Evolutionary conservation across 495 filamentous ascomycete genomes (phyloP).

Genomic region (Neohortaea acidophila): DNA sequence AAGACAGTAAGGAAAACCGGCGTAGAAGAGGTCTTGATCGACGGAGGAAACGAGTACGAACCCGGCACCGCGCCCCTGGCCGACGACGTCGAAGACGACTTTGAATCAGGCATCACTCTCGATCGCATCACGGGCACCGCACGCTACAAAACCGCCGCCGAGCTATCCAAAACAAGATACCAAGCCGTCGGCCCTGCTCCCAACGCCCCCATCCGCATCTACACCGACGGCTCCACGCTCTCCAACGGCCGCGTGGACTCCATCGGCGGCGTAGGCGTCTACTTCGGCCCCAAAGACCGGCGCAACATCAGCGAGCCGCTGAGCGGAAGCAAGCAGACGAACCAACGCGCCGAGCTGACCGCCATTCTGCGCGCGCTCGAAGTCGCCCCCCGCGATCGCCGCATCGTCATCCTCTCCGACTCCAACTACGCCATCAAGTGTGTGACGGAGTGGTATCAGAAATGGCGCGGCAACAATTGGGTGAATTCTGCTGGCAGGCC

Average conservation of each 20-base stretch:
- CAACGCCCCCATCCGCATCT: slow-evolving; percentile 49
- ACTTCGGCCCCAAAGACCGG: slow-evolving; percentile 56
- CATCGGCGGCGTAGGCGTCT: slow-evolving; percentile 74
- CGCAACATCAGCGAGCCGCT: slow-evolving; percentile 79
- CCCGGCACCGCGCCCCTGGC: slow-evolving; percentile 42
- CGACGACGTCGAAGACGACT: slow-evolving; percentile 42
- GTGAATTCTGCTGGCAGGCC: slow-evolving; percentile 47
- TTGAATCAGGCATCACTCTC: slow-evolving; percentile 43
- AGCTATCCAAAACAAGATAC: slow-evolving; percentile 34
- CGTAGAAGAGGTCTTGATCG: slow-evolving; percentile 15
- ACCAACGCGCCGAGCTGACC: slow-evolving; percentile 86
- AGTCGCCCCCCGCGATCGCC: slow-evolving; percentile 46
- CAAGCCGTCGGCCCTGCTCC: slow-evolving; percentile 19
- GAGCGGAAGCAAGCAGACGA: slow-evolving; percentile 62
- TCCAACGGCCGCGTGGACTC: slow-evolving; percentile 62
- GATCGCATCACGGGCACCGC: slow-evolving; percentile 42
- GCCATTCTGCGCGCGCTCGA: slow-evolving; percentile 75
- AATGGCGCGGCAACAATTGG: slow-evolving; percentile 73
- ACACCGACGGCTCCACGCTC: slow-evolving; percentile 75
- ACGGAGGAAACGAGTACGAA: slow-evolving; percentile 29
- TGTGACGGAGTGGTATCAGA: slow-evolving; percentile 66
- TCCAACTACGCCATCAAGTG: slow-evolving; percentile 81
- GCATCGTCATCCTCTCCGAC: slow-evolving; percentile 63
- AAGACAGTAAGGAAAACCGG: slow-evolving; percentile 9
- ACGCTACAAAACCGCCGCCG: slow-evolving; percentile 39